These are phyloP conservation scores for Massariosphaeria phaeospora DNA, from an alignment of 495 filamentous ascomycete species.

Conservation along the genomic window DNA sequence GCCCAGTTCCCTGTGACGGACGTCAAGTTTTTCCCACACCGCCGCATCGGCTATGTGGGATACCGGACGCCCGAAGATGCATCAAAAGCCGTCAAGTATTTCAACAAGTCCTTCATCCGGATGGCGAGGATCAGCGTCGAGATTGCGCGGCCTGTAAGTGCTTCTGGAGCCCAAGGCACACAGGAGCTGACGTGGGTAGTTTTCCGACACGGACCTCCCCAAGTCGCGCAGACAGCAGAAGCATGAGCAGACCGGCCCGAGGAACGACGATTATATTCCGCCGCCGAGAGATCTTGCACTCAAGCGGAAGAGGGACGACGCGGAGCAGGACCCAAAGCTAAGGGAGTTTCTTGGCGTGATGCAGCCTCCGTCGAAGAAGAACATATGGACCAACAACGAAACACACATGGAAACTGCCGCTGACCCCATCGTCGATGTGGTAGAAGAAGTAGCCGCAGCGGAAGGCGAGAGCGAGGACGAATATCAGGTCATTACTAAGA, in stretches of 20 bases:
- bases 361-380: slow-evolving; percentile 61
- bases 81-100: slow-evolving; percentile 77
- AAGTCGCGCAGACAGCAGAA: slow-evolving; percentile 40
- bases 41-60: slow-evolving; percentile 93
- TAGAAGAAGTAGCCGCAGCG: slow-evolving; percentile 29
- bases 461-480: slow-evolving; percentile 59
- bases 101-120: slow-evolving; percentile 89
- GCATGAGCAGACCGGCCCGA: slow-evolving; percentile 38
- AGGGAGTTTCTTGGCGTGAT: slow-evolving; percentile 83
- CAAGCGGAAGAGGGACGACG: slow-evolving; percentile 53
- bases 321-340: slow-evolving; percentile 65
- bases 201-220: slow-evolving; percentile 26
- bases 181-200: neutral
- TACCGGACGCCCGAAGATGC: slow-evolving; percentile 82
- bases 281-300: slow-evolving; percentile 36
- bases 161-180: neutral
- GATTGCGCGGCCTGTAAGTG: slow-evolving; percentile 71
- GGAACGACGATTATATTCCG: slow-evolving; percentile 8
- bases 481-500: slow-evolving; percentile 56
- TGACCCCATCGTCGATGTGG: slow-evolving; percentile 8
- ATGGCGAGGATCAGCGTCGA: slow-evolving; percentile 96
- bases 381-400: slow-evolving; percentile 61
- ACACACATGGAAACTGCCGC: slow-evolving; percentile 29
- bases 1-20: slow-evolving; percentile 75
- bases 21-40: slow-evolving; percentile 77